Base-by-base conservation (phyloP, 208 protist species). In the Trypanosoma platydactyli region DNA sequence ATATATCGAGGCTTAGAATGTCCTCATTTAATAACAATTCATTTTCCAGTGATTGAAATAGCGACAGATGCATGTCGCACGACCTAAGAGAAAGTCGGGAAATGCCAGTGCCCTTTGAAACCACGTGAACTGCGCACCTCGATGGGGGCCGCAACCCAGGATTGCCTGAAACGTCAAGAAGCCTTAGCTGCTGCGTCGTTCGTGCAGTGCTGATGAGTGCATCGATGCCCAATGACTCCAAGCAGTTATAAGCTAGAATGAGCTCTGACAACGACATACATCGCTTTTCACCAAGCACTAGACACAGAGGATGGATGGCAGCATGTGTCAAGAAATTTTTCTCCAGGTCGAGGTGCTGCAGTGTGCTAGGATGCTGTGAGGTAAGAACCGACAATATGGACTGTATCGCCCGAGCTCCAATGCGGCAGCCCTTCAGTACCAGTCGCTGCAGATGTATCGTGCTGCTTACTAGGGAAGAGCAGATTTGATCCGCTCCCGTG, bases 111-210 rank as follows among this genome's bases (percentile, higher is more conserved):
- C 35, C 52, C 46, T 45, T 52, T 5, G 63, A n/a, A 18, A 67
- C 45, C 11, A 76, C 54, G 9, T 48, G n/a, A 48, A 13, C 11
- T 41, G 71, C 68, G 40, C 55, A 25, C 54, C 15, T 45, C 13
- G 55, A 64, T 7, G 48, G 55, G 3, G 64, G 30, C n/a, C 12
- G 24, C 22, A 58, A 7, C 12, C 63, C 60, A 5, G 71, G 71
- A 54, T 76, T 76, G 9, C 63, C 66, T 18, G 64, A 73, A 52
- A 76, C 68, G 40, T 72, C 64, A 9, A 76, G 50, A 18, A 25
- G 12, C 16, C 22, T 7, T 15, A 67, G 54, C n/a, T 46, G 18
- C 30, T 38, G 57, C 12, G 42, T 20, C 16, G 42, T 13, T 3
- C 33, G 22, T 12, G 67, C 25, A 27, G 65, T 48, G 12, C 52